Conservation (phyloP, 176 grass and related monocot genomes). For the maize (Zea mays) region DNA sequence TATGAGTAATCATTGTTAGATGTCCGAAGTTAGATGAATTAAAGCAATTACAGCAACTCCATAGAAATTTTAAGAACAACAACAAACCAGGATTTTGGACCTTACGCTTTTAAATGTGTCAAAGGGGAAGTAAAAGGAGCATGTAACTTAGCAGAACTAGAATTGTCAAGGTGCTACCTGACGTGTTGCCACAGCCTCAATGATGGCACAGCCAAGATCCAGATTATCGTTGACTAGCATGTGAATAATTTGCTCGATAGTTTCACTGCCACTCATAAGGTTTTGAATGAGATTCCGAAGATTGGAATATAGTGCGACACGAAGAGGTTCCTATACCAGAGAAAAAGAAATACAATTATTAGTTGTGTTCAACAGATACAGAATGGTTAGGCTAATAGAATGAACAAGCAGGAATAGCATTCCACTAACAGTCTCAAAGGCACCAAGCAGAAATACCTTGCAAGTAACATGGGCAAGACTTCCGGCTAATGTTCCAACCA, state of each 20-base stretch:
- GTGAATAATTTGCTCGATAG: constrained; percentile 62
- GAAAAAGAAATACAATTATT: constrained; percentile 4
- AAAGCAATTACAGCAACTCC: not conserved
- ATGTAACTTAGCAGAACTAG: constrained; percentile 14
- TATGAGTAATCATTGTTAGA: no score
- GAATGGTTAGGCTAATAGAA: constrained; percentile 6
- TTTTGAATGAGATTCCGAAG: constrained; percentile 64
- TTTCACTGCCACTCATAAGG: constrained; percentile 57
- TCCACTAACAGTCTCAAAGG: not conserved
- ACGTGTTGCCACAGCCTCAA: constrained; percentile 63
- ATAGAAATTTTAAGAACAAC: not conserved
- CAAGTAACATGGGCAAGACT: no score
- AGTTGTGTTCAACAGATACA: constrained; percentile 3
- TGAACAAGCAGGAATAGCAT: constrained; percentile 8
- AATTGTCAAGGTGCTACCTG: constrained; percentile 51
- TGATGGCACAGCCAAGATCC: constrained; percentile 32
- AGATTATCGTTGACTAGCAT: constrained; percentile 66
- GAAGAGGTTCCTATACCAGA: constrained; percentile 70
- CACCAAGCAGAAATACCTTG: not conserved
- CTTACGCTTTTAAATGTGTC: not conserved
- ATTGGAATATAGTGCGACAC: constrained; percentile 58
- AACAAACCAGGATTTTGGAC: not conserved
- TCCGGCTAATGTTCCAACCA: no score
- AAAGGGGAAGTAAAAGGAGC: not conserved
- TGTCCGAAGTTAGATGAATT: no score